phyloP scores from a whole-genome alignment of 805 yeast genomes.

The Vanderwaltozyma polyspora region DNA sequence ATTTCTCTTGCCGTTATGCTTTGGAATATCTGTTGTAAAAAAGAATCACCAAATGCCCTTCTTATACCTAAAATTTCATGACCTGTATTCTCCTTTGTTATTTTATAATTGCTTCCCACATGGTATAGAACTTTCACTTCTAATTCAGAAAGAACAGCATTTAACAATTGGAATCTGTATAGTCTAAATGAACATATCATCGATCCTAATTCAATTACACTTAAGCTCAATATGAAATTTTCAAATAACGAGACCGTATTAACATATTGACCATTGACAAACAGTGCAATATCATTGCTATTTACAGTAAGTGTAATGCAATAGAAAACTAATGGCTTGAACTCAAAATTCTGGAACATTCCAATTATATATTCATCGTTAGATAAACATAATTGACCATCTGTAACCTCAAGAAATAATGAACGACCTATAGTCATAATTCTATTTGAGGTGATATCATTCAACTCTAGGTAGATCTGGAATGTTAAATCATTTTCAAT shows the following conservation, averaged over 20 bases:
- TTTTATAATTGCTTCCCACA: constrained; percentile 5
- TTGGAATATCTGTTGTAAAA: constrained; percentile 5
- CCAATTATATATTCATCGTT: constrained; percentile 23
- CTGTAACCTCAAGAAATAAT: constrained; percentile 21
- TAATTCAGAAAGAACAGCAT: constrained; percentile 5
- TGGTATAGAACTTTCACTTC: constrained; percentile 5
- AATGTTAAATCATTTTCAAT: constrained; percentile 12
- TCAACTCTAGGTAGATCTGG: constrained; percentile 23
- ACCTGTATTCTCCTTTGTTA: constrained; percentile 2
- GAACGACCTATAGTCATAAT: constrained; percentile 18
- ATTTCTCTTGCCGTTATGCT: too few species aligned
- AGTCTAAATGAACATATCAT: constrained; percentile 25
- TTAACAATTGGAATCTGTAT: constrained; percentile 10
- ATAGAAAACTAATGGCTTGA: constrained; percentile 14
- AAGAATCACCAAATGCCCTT: constrained; percentile 2
- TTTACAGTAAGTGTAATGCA: constrained; percentile 10
- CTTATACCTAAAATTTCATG: constrained; percentile 2
- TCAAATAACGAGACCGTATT: constrained; percentile 14
- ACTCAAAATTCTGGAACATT: constrained; percentile 19
- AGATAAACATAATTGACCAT: constrained; percentile 19
- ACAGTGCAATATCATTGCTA: constrained; percentile 8
- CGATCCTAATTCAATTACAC: constrained; percentile 23
- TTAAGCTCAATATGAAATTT: constrained; percentile 5
- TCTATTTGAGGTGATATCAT: constrained; percentile 20
- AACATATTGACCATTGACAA: constrained; percentile 15